A percentile compares a stretch with the other conserved stretches of the same genome.
Conservation (phyloP, 2,329 filamentous ascomycete species). For the Monosporascus sp. region DNA sequence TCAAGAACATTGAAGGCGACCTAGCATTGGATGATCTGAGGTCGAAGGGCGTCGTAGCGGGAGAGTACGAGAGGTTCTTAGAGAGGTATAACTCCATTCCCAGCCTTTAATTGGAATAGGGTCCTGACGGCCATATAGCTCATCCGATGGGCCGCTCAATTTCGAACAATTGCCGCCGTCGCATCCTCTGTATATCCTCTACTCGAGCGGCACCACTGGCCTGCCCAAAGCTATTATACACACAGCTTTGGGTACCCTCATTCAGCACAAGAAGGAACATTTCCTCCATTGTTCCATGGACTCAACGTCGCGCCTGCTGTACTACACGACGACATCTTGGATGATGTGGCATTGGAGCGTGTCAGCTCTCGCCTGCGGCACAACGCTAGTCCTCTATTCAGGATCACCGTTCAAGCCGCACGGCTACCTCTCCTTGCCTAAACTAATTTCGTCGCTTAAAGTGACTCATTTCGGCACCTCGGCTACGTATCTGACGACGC, state of each 20-base stretch:
- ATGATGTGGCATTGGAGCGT: slow-evolving; percentile 99
- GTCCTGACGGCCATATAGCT: slow-evolving; percentile 4
- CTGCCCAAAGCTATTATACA: slow-evolving; percentile 93
- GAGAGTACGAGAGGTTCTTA: slow-evolving; percentile 43
- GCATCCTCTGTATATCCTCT: slow-evolving; percentile 90
- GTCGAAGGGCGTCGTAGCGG: slow-evolving; percentile 33
- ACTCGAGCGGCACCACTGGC: slow-evolving; percentile 85
- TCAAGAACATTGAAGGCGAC: slow-evolving; percentile 57
- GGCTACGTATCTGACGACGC: slow-evolving; percentile 84
- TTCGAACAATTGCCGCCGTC: slow-evolving; percentile 80
- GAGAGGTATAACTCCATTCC: slow-evolving; percentile 18
- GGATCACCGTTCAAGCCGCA: slow-evolving; percentile 83
- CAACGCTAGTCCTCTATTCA: slow-evolving; percentile 83
- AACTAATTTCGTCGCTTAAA: slow-evolving; percentile 70
- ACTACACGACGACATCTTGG: slow-evolving; percentile 94
- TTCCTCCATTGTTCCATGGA: slow-evolving; percentile 78
- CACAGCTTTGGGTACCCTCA: slow-evolving; percentile 79
- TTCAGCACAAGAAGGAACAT: slow-evolving; percentile 98
- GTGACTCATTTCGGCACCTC: slow-evolving; percentile 95
- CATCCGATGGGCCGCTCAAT: slow-evolving; percentile 40
- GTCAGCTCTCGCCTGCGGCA: slow-evolving; percentile 75
- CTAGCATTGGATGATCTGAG: slow-evolving; percentile 38
- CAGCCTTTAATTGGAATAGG: no score
- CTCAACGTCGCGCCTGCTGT: slow-evolving; percentile 71
- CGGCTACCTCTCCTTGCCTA: slow-evolving; percentile 76